Evolutionary conservation across 257 asterid genomes (phyloP), one percentile per base, ranked within the genome.

Genomic region (Fraxinus pennsylvanica): DNA sequence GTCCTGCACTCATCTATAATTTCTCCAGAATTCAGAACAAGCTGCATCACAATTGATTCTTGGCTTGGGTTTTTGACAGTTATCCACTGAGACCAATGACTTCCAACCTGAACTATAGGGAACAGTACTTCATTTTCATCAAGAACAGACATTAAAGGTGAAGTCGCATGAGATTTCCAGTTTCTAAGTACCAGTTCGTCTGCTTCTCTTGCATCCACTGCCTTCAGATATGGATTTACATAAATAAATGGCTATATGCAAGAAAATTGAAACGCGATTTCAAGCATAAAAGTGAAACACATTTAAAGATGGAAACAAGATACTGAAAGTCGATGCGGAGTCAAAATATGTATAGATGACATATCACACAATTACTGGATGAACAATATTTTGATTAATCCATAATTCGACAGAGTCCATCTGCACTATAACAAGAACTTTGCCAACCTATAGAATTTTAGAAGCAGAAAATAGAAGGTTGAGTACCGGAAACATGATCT

Each of bases 101-200:
- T 87, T 76, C 98, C 99, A 10, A 96, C 89, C 79, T 76, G 87
- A 84, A 91, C 90, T 79, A 73, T 79, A 2, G 96, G 89, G 73
- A 92, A 92, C 4, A 88, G 39, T 15, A 92, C 17, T 75, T 93
- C 98, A 12, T 61, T 63, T 8, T 77, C 85, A 76, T 83, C 92
- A 67, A 91, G 92, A 67, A 95, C 84, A 6, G 94, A 89, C 88
- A 84, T 76, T 72, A 68, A 87, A 69, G 68, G 82, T 61, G 80
- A 81, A 15, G 88, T 82, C 29, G 91, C 96, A 68, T 91, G 99
- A 81, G 96, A 90, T 86, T 89, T 95, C 98, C 99, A 93, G 88
- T 87, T 95, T 77, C 68, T 81, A 59, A 87, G 85, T 13, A 90
- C 89, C 72, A 83, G 38, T 74, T 91, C 96, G 52, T 89, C 93